Evolutionary conservation across 1,284 basidiomycete genomes (phyloP), one percentile per base, ranked within the genome.

Genomic region (Leucoagaricus sp.): DNA sequence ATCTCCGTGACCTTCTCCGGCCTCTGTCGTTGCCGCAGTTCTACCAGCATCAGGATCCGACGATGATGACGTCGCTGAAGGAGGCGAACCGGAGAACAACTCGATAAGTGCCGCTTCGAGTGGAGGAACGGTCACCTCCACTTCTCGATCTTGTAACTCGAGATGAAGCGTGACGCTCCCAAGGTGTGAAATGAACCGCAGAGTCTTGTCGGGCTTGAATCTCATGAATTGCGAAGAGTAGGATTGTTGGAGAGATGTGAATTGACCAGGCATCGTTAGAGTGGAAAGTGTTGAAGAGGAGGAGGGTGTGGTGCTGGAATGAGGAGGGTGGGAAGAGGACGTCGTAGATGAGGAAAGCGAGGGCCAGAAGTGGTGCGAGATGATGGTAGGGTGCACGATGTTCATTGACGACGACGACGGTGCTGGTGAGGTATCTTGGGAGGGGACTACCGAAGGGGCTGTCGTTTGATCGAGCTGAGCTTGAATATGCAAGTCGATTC

Each of bases 321-420:
- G 10, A 7, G 41, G 7, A 26, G n/a, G 5, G 8, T 15, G 4
- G 15, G 41, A 12, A 26, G 41, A 44, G n/a, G n/a, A n/a, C n/a
- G n/a, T n/a, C 15, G 19, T 15, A 19, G 41, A 21, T 4, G 33
- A 15, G n/a, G 33, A 49, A 34, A 97, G 76, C 0, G 86, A 74
- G 0, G 95, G 95, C 96, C 95, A 98, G 74, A 96, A 98, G 63
- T 96, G 87, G 23, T 86, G 83, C 10, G 96, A 98, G 44, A 98
- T 90, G 64, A 98, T 88, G 0, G 89, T 91, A 0, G 94, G 91
- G 65, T 95, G 92, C 0, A 97, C 76, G 12, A 85, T 77, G 3
- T 84, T 82, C 87, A 21, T 17, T n/a, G 7, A 33, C 5, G 33
- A 54, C 44, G 36, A 40, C 19, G 8, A 40, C 5, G 45, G 19